Base-by-base conservation (phyloP, 1,284 basidiomycete species). In the Coniophora puteana region DNA sequence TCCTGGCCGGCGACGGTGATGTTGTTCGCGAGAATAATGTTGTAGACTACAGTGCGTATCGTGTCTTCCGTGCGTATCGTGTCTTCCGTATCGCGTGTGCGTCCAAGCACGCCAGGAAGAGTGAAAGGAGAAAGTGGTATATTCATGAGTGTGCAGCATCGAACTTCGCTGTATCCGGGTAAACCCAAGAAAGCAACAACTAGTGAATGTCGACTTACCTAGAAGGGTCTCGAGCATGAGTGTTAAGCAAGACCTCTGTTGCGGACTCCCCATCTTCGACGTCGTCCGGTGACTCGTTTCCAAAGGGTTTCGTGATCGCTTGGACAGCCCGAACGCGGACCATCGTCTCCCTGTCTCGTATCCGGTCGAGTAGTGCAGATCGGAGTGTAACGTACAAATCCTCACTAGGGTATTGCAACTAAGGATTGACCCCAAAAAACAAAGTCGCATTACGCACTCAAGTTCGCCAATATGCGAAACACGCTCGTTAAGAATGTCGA, bases 81-180 rank as follows among this genome's bases (percentile, higher is more conserved):
- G 55, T 98, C 95, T n/a, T n/a, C n/a, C 24, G 86, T 72, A 59
- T 98, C 95, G 44, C 92, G 82, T 0, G 89, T 87, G 14, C 94
- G 80, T 4, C 80, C 75, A 27, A 99, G 76, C 35, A 98, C 73
- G 7, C 74, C 61, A 1, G 83, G 72, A 1, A 96, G 66, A 0
- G 84, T 85, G 0, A 64, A 59, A 1, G 71, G 68, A 1, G 75
- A 74, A 13, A 86, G 66, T 1, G 89, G 84, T 1, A 94, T 69
- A 52, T 92, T 88, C 48, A 92, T 72, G 0, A 99, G 72, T 1
- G 89, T 85, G 0, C 91, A 88, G 17, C 92, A 81, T 11, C 95
- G 89, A 7, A 96, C 94, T 53, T 98, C 94, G 3, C 91, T 94
- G 55, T 14, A 38, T 21, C 4, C 8, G 41, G 28, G 31, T 21